Evolutionary conservation across 2,329 filamentous ascomycete species (phyloP).

Genomic region (Raffaelea ambrosiae): DNA sequence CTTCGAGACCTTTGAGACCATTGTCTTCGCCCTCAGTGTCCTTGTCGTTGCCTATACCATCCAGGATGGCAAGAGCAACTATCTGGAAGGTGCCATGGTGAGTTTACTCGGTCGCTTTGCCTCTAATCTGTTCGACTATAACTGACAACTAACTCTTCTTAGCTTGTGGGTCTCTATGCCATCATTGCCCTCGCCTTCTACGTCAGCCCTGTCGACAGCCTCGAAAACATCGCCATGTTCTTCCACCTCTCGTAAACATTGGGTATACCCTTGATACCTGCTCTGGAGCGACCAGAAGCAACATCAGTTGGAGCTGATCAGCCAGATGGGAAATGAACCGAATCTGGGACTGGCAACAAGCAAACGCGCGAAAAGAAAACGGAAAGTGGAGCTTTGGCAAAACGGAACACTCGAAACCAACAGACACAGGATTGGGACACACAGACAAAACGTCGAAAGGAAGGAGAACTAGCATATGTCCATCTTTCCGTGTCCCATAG

Average conservation of each 20-base stretch:
- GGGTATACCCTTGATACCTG: too few species aligned
- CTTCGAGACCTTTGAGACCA: slow-evolving; percentile 74
- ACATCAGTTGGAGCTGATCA: too few species aligned
- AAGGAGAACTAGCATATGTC: too few species aligned
- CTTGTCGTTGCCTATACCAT: slow-evolving; percentile 69
- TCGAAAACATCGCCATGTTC: slow-evolving; percentile 26
- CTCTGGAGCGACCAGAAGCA: too few species aligned
- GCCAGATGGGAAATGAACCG: too few species aligned
- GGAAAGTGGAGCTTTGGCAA: too few species aligned
- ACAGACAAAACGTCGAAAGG: too few species aligned
- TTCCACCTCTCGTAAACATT: not conserved
- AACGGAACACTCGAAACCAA: too few species aligned
- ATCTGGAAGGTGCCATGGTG: slow-evolving; percentile 72
- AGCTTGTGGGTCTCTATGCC: slow-evolving; percentile 42
- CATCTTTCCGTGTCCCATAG: too few species aligned
- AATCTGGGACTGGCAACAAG: too few species aligned
- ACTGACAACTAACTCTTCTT: not conserved
- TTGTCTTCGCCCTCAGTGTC: slow-evolving; percentile 67
- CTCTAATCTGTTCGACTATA: not conserved
- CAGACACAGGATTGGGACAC: too few species aligned
- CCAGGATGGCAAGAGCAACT: slow-evolving; percentile 77
- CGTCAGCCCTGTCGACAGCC: slow-evolving; percentile 40
- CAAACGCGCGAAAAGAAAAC: too few species aligned
- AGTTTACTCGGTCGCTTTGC: slow-evolving; percentile 7
- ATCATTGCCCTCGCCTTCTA: slow-evolving; percentile 56